Percentiles rank a stretch among this genome's conserved stretches.
Evolutionary conservation across 257 asterid genomes (phyloP).

Genomic region (Mitragyna speciosa): DNA sequence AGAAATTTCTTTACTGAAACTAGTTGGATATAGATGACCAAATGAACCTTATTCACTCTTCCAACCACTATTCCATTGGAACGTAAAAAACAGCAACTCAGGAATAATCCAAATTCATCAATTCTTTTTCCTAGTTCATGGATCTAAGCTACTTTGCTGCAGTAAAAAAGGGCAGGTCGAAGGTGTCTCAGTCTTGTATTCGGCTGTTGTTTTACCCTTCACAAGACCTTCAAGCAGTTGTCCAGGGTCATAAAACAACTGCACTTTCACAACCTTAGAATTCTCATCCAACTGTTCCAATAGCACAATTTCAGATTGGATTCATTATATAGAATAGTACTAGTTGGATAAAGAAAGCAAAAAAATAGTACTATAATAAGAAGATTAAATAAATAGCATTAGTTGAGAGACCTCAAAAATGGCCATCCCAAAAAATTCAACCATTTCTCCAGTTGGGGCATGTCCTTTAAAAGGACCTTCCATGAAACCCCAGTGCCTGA

Average conservation of each 20-base stretch:
- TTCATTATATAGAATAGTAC: not conserved
- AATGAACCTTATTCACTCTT: too few relatives aligned
- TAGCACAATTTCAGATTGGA: not conserved
- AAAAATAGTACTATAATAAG: too few relatives aligned
- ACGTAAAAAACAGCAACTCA: too few relatives aligned
- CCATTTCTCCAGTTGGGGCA: slow-evolving; percentile 60
- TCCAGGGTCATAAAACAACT: slow-evolving; percentile 58
- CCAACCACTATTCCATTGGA: too few relatives aligned
- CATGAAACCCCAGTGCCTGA: slow-evolving; percentile 84
- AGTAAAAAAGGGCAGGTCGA: slow-evolving; percentile 51
- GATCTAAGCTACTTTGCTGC: not conserved
- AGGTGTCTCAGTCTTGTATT: slow-evolving; percentile 9
- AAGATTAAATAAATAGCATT: too few relatives aligned
- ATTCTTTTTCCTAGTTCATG: not conserved
- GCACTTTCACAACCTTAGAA: slow-evolving; percentile 53
- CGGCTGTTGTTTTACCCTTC: slow-evolving; percentile 36
- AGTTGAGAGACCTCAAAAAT: slow-evolving; percentile 44
- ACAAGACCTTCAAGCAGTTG: slow-evolving; percentile 54
- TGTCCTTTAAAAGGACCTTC: slow-evolving; percentile 63
- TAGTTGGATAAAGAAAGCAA: not conserved
- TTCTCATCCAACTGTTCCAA: slow-evolving; percentile 46
- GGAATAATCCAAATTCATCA: too few relatives aligned
- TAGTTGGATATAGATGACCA: too few relatives aligned
- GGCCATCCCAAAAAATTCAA: slow-evolving; percentile 52
- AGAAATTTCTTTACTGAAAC: too few relatives aligned